These are phyloP conservation scores for Aspergillus quadrilineatus DNA, from an alignment of 2,329 filamentous ascomycete species.

Conservation along the genomic window DNA sequence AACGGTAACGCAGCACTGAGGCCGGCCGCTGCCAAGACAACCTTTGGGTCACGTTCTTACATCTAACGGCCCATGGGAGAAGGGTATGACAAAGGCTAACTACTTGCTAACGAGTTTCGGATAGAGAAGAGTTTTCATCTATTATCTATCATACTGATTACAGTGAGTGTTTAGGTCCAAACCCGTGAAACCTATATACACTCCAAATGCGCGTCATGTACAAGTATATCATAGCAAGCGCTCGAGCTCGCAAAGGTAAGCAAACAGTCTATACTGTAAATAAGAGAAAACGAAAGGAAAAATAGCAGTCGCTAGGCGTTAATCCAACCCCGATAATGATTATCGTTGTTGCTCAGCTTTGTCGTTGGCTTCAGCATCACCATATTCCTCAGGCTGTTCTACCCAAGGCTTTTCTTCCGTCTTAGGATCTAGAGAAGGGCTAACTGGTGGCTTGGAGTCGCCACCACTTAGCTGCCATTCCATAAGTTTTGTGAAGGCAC, in stretches of 20 bases:
- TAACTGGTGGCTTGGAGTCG: slow-evolving; percentile 48
- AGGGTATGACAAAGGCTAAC: no score
- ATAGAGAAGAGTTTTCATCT: slow-evolving; percentile 17
- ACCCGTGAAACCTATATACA: neutral
- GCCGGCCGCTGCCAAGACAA: neutral
- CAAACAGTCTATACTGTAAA: neutral
- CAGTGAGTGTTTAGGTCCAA: neutral
- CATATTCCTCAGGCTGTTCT: slow-evolving; percentile 38
- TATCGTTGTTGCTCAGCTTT: slow-evolving; percentile 11
- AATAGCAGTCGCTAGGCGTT: neutral
- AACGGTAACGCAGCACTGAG: neutral
- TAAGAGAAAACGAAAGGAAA: slow-evolving; percentile 9
- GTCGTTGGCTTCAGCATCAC: slow-evolving; percentile 22
- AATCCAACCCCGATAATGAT: neutral
- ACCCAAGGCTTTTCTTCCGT: slow-evolving; percentile 55
- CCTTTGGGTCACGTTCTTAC: slow-evolving; percentile 6
- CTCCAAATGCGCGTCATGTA: slow-evolving; percentile 10
- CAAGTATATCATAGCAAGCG: slow-evolving; percentile 12
- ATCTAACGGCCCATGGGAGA: no score
- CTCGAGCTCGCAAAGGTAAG: neutral
- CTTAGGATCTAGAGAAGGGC: slow-evolving; percentile 32
- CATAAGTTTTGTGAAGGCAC: slow-evolving; percentile 93
- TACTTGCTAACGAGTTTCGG: no score
- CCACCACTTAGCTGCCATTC: slow-evolving; percentile 97
- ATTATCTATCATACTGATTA: slow-evolving; percentile 19